Evolutionary conservation across 2,329 filamentous ascomycete species (phyloP), one percentile per base, ranked within the genome.

Genomic region (Paraconiothyrium brasiliense): DNA sequence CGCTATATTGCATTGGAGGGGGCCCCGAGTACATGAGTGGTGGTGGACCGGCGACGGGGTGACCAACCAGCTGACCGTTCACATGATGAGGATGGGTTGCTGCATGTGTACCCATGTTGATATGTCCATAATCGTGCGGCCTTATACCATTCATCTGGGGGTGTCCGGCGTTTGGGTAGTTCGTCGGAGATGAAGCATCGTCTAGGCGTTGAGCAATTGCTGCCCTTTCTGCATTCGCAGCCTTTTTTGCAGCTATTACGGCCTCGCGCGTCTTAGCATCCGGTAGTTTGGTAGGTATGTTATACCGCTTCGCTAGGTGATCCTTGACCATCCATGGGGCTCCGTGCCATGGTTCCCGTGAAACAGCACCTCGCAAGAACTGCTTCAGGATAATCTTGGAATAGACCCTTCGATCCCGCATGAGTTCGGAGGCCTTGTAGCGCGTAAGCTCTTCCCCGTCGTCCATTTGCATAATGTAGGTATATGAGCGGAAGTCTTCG

Each of bases 321-420:
- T 91, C 86, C 80, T 96, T 97, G 20, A 98, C 94, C 58, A 97
- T 83, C 95, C 95, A 99, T 0, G 95, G 94, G 0, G 95, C 95
- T n/a, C 94, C 94, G 63, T 89, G 94, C 93, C 94, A 98, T 4
- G 93, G 88, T 73, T 98, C 95, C 63, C 94, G 85, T 1, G 90
- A 91, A n/a, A 97, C 91, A 0, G 93, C 95, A 78, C 96, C 94
- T 76, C 97, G 97, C 66, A 99, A 92, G 68, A 97, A 99, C 6
- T 93, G 93, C 37, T 94, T 89, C 44, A 99, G 84, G 77, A 97
- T 94, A 52, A 94, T 90, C 80, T 99, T 98, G 32, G 94, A 97
- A 76, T 98, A 99, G 50, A 92, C 87, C 71, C 94, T 97, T 56
- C 93, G 89, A 75, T 97, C 94, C 64, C 95, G 90, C 65, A 87